phyloP scores from a whole-genome alignment of 495 filamentous ascomycete species.

The Cairneyella variabilis region DNA sequence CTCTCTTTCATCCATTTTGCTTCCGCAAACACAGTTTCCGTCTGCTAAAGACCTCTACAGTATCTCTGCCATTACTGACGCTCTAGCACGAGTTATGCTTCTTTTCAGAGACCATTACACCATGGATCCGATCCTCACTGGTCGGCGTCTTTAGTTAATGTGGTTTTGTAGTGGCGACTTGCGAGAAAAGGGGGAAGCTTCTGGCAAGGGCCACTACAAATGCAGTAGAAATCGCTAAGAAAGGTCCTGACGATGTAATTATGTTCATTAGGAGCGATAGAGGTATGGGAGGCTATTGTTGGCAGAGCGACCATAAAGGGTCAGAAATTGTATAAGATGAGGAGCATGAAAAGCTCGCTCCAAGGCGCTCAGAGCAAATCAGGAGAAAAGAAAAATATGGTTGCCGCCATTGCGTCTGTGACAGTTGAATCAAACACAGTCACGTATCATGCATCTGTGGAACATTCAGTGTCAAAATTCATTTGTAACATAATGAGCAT shows the following conservation, averaged over 20 bases:
- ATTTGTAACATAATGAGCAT: background rate
- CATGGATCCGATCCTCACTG: slow-evolving; percentile 58
- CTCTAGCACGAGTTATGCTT: slow-evolving; percentile 50
- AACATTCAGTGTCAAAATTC: background rate
- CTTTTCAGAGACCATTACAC: slow-evolving; percentile 55
- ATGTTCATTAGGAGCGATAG: slow-evolving; percentile 30
- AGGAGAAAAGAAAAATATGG: background rate
- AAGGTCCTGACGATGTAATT: slow-evolving; percentile 59
- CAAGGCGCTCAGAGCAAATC: background rate
- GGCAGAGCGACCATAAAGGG: slow-evolving; percentile 27
- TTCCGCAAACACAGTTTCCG: slow-evolving; percentile 46
- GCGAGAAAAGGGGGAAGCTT: slow-evolving; percentile 45
- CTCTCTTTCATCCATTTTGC: slow-evolving; percentile 36
- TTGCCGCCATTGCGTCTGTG: slow-evolving; percentile 16
- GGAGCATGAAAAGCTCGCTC: background rate
- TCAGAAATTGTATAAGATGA: slow-evolving; percentile 18
- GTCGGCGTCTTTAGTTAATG: slow-evolving; percentile 45
- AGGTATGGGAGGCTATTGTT: slow-evolving; percentile 28
- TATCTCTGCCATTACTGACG: slow-evolving; percentile 56
- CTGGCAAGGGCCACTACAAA: slow-evolving; percentile 35
- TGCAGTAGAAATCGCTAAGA: slow-evolving; percentile 38
- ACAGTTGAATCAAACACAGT: background rate
- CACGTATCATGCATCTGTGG: background rate
- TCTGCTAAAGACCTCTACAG: slow-evolving; percentile 56
- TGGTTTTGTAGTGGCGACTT: slow-evolving; percentile 57